Base-by-base conservation (phyloP, 805 yeast species). In the Jamesozyma piceae region DNA sequence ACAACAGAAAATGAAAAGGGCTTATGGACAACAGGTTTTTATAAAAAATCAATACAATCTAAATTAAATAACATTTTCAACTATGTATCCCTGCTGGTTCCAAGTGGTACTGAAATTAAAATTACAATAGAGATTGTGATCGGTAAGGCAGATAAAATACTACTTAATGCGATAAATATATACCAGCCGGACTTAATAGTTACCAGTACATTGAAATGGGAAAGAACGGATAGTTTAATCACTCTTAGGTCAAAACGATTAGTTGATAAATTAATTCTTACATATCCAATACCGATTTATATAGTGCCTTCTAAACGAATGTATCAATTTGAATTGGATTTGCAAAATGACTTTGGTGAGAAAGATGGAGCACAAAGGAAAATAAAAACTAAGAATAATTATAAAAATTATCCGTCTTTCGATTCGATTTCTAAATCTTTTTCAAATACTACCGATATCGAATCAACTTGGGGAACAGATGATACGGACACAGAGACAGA, bases 121-220 rank as follows among this genome's bases (percentile, higher is more conserved):
- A 39, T 58, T 9, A 57, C 64, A 2, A 54, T 59, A 11, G 65
- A 61, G 24, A 50, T 60, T 5, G 50, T 48, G 5, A 43, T 60
- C 10, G 65, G 62, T 17, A 51, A 49, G 34, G 50, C 58, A 1
- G 48, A 49, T 26, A 47, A 53, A 30, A 43, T 52, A 5, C 33
- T 60, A 17, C 24, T 50, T 15, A 59, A 58, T 42, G 61, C 63
- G 10, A 50, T 57, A 9, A 58, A 60, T 41, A 49, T 53, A n/a
- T 60, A 61, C 38, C 43, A 48, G 4, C 65, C 65, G 11, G 57
- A 61, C 35, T 38, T 58, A 26, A 43, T 56, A 15, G 51, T 59
- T 0, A 42, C 50, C 8, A 48, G 54, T 2, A 51, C 62, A 1
- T 42, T 55, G 14, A 53, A 48, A 37, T 53, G 57, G 56, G 53